phyloP scores from a whole-genome alignment of 2,329 filamentous ascomycete genomes.

The Aspergillus ibericus region DNA sequence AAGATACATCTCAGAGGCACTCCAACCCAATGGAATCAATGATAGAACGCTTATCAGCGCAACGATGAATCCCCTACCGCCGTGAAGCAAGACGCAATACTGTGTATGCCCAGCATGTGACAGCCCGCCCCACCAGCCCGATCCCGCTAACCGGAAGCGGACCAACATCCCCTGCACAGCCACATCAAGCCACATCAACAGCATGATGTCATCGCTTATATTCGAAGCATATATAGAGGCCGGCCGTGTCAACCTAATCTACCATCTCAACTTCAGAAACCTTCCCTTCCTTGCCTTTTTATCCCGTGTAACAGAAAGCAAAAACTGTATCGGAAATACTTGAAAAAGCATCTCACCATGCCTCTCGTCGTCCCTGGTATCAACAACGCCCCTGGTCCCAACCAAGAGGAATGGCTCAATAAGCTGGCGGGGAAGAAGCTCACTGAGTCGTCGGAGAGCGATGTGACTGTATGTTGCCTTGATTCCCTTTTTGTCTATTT shows the following conservation, averaged over 20 bases:
- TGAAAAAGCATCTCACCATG: slow-evolving; percentile 31
- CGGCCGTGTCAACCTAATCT: background rate
- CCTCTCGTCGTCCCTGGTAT: slow-evolving; percentile 50
- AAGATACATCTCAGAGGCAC: too few species aligned
- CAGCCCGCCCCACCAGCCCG: background rate
- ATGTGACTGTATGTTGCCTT: slow-evolving; percentile 33
- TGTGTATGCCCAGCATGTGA: background rate
- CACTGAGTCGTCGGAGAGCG: slow-evolving; percentile 33
- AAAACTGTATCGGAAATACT: background rate
- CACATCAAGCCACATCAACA: background rate
- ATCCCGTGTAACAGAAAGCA: background rate
- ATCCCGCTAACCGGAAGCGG: background rate
- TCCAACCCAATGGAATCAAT: too few species aligned
- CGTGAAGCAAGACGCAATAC: too few species aligned
- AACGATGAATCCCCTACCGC: too few species aligned
- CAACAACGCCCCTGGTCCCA: slow-evolving; percentile 32
- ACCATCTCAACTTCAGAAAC: background rate
- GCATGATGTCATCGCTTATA: background rate
- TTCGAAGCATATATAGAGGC: background rate
- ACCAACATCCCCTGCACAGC: background rate
- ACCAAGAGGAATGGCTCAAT: slow-evolving; percentile 44
- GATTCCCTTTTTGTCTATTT: background rate
- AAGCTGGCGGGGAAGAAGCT: slow-evolving; percentile 51
- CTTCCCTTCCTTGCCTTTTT: background rate
- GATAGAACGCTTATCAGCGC: too few species aligned